Percentiles rank a stretch among this genome's conserved stretches.
Evolutionary conservation across 345 rosid species (phyloP).

Genomic region (Isatis tinctoria): DNA sequence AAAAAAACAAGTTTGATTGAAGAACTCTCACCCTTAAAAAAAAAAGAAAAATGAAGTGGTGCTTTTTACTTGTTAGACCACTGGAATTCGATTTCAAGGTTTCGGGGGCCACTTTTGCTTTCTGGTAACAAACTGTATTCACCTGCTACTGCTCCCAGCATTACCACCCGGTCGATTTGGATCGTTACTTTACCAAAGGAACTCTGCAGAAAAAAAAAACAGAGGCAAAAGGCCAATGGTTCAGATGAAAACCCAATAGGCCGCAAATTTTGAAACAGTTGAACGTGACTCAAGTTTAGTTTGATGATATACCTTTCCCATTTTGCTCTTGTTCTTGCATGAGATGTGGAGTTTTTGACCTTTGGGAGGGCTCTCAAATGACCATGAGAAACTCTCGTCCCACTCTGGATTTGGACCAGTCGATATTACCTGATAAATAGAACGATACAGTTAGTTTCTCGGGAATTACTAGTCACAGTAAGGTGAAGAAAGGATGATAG

Average conservation of each 20-base stretch:
- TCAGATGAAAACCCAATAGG: neutral
- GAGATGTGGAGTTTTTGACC: constrained; percentile 97
- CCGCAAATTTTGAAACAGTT: neutral
- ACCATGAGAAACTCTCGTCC: constrained; percentile 98
- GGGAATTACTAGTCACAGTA: neutral
- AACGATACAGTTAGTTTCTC: neutral
- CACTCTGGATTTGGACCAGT: constrained; percentile 98
- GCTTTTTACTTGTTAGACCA: constrained; percentile 82
- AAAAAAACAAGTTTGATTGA: constrained; percentile 7
- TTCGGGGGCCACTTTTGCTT: constrained; percentile 94
- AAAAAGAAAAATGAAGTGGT: neutral
- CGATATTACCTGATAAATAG: constrained; percentile 57
- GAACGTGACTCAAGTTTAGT: neutral
- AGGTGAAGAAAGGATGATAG: neutral
- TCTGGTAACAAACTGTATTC: constrained; percentile 86
- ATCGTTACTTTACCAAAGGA: constrained; percentile 97
- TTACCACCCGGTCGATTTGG: constrained; percentile 92
- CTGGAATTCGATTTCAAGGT: constrained; percentile 92
- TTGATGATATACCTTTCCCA: constrained; percentile 74
- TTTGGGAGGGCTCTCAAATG: constrained; percentile 97
- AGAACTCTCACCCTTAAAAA: neutral
- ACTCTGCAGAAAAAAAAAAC: constrained; percentile 46
- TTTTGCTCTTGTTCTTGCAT: constrained; percentile 98
- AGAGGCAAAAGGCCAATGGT: neutral
- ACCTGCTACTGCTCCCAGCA: constrained; percentile 95